Conservation (phyloP, 371 early-diverging fungal genomes). For the Mucor indicus region DNA sequence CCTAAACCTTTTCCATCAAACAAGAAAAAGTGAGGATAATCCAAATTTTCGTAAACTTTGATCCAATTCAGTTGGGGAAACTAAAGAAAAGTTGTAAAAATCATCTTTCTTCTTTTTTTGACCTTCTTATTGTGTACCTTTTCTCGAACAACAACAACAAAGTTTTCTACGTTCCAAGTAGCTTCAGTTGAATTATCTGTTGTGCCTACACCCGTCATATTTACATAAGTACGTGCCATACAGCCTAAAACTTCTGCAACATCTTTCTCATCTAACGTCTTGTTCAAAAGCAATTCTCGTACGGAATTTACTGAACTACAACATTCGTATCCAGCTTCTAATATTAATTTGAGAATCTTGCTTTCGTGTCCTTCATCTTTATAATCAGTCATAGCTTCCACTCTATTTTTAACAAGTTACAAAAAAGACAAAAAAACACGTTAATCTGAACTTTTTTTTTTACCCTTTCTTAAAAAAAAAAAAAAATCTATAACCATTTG, state of each 20-base stretch:
- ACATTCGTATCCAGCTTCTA: constrained; percentile 59
- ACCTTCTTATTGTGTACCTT: constrained; percentile 48
- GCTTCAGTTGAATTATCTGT: constrained; percentile 21
- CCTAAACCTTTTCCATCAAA: constrained; percentile 63
- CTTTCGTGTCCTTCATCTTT: constrained; percentile 33
- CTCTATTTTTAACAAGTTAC: neutral
- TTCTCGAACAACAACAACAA: constrained; percentile 55
- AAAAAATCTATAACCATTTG: no score
- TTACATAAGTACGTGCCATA: constrained; percentile 66
- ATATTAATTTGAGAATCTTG: constrained; percentile 47
- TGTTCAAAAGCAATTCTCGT: constrained; percentile 36
- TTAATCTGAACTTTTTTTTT: no score
- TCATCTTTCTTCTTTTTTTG: neutral
- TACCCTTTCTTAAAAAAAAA: no score
- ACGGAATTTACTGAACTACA: constrained; percentile 47
- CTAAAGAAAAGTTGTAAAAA: constrained; percentile 16
- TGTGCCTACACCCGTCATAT: constrained; percentile 48
- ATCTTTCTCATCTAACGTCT: constrained; percentile 50
- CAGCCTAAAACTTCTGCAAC: constrained; percentile 71
- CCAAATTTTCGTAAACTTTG: constrained; percentile 61
- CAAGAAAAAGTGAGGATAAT: constrained; percentile 69
- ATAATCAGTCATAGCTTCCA: constrained; percentile 10
- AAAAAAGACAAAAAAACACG: constrained; percentile 7
- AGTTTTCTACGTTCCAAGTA: constrained; percentile 70
- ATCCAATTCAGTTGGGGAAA: constrained; percentile 64